Percentiles rank a stretch among this genome's conserved stretches.
Evolutionary conservation across 176 grass and related monocot species (phyloP).

Genomic region (Bonia amplexicaulis): DNA sequence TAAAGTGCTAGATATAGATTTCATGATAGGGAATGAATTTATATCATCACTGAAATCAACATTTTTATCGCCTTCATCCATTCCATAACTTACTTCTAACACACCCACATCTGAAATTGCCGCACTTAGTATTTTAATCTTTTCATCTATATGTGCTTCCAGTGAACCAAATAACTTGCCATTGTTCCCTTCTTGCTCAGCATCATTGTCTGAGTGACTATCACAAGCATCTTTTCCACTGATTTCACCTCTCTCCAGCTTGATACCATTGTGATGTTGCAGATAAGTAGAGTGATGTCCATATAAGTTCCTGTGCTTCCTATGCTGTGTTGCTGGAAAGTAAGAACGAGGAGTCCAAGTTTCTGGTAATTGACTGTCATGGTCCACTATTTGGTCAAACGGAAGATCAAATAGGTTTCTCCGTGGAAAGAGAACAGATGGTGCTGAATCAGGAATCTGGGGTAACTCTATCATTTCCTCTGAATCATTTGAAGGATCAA

Average conservation of each 20-base stretch:
- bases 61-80: background rate
- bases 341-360: constrained; percentile 39
- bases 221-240: background rate
- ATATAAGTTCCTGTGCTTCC: constrained; percentile 22
- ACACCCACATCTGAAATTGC: constrained; percentile 33
- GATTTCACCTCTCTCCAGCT: constrained; percentile 4
- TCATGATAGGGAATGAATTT: background rate
- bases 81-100: background rate
- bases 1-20: background rate
- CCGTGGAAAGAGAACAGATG: constrained; percentile 35
- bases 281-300: background rate
- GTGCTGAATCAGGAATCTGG: constrained; percentile 54
- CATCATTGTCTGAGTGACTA: background rate
- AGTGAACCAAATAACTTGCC: constrained; percentile 31
- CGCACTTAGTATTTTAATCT: constrained; percentile 35
- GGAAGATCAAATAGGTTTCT: constrained; percentile 46
- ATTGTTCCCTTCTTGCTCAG: constrained; percentile 24
- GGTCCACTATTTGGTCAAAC: constrained; percentile 26
- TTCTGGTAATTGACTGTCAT: constrained; percentile 5
- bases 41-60: background rate
- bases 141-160: constrained; percentile 37
- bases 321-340: constrained; percentile 1
- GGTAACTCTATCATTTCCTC: constrained; percentile 44
- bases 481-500: constrained; percentile 31
- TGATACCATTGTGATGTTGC: background rate